These are phyloP conservation scores for Pseudonectria buxi DNA, from an alignment of 2,329 filamentous ascomycete species.

Conservation along the genomic window DNA sequence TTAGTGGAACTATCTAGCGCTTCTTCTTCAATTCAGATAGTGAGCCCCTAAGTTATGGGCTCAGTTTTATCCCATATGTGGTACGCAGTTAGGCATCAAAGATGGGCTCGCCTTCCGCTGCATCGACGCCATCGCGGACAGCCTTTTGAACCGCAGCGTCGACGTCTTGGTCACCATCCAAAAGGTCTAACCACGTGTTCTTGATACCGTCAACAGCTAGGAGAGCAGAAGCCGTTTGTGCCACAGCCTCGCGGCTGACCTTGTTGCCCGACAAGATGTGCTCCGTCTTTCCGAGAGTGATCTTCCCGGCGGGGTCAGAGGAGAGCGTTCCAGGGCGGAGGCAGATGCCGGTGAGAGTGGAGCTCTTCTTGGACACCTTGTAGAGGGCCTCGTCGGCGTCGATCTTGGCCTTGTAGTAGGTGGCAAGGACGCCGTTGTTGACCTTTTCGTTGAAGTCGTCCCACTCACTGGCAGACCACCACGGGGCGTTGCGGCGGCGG, in stretches of 20 bases:
- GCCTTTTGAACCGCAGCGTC: slow-evolving; percentile 41
- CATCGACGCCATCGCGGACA: slow-evolving; percentile 43
- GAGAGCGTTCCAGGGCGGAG: slow-evolving; percentile 48
- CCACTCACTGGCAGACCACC: slow-evolving; percentile 50
- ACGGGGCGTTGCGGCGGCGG: slow-evolving; percentile 43
- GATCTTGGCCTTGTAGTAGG: slow-evolving; percentile 55
- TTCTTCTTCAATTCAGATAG: not conserved
- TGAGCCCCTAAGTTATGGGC: slow-evolving; percentile 1
- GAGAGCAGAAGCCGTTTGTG: slow-evolving; percentile 48
- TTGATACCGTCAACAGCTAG: slow-evolving; percentile 42
- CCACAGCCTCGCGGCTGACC: slow-evolving; percentile 53
- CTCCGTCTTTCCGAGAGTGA: slow-evolving; percentile 42
- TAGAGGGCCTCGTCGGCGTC: slow-evolving; percentile 53
- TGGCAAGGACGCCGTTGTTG: slow-evolving; percentile 35
- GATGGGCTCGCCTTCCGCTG: slow-evolving; percentile 45
- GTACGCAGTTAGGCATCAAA: slow-evolving; percentile 14
- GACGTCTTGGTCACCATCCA: slow-evolving; percentile 46
- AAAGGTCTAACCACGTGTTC: slow-evolving; percentile 49
- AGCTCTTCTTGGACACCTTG: slow-evolving; percentile 35
- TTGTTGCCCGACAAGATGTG: slow-evolving; percentile 23
- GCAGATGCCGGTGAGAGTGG: slow-evolving; percentile 41
- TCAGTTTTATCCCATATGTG: not conserved
- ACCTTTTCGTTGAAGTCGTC: slow-evolving; percentile 35
- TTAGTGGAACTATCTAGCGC: no score
- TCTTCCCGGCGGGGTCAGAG: slow-evolving; percentile 40